These are phyloP conservation scores for Stagonosporopsis cucurbitacearum DNA, from an alignment of 2,329 filamentous ascomycete genomes.

Conservation along the genomic window DNA sequence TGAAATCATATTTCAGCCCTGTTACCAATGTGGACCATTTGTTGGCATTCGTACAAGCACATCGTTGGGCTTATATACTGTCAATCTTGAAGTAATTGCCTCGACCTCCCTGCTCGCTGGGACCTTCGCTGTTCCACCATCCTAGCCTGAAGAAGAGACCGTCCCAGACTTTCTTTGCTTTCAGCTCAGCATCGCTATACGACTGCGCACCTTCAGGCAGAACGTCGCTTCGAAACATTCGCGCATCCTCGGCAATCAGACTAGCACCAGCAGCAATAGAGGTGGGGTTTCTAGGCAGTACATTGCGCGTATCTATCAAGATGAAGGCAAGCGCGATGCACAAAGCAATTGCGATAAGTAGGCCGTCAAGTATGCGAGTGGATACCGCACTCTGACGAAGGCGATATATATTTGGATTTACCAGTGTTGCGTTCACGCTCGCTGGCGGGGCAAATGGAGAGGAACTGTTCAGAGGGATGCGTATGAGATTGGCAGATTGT, in stretches of 20 bases:
- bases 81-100: neutral
- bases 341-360: neutral
- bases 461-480: neutral
- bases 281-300: neutral
- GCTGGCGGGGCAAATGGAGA: neutral
- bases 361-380: neutral
- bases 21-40: no score
- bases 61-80: neutral
- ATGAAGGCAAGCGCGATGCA: neutral
- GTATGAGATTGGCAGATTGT: constrained; percentile 1
- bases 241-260: neutral
- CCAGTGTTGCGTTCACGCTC: neutral
- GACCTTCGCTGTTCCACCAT: neutral
- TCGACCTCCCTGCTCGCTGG: neutral
- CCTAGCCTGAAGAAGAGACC: neutral
- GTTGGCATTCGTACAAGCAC: no score
- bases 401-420: neutral
- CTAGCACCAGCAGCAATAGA: neutral
- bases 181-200: neutral
- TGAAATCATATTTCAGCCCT: no score
- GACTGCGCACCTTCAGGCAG: neutral
- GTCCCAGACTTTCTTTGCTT: neutral
- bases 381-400: neutral
- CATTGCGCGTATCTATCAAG: constrained; percentile 1
- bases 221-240: neutral